phyloP scores from a whole-genome alignment of 2,329 filamentous ascomycete genomes.

The Ceratocystis papillata region DNA sequence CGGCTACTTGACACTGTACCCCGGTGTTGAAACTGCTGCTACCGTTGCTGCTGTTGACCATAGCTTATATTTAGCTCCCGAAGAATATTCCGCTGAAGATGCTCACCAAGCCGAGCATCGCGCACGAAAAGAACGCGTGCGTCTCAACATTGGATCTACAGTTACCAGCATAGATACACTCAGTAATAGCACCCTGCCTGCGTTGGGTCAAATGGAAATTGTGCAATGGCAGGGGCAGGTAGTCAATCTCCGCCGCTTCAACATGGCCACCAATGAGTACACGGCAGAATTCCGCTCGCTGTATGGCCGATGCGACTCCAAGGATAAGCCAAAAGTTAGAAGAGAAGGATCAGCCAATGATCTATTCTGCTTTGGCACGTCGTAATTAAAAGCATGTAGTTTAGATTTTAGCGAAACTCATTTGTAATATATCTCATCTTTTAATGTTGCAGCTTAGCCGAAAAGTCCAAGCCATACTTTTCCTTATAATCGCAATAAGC shows the following conservation, averaged over 20 bases:
- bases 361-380: constrained; percentile 48
- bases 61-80: constrained; percentile 61
- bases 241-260: constrained; percentile 31
- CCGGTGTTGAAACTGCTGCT: constrained; percentile 44
- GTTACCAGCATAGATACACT: constrained; percentile 41
- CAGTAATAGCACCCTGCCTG: constrained; percentile 35
- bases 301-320: constrained; percentile 54
- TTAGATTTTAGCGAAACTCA: neutral
- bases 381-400: neutral
- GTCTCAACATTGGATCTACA: constrained; percentile 37
- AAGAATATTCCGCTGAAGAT: constrained; percentile 45
- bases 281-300: constrained; percentile 47
- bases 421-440: constrained; percentile 5
- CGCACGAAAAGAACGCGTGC: constrained; percentile 28
- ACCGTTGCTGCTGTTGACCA: constrained; percentile 63
- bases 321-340: constrained; percentile 27
- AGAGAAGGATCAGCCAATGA: constrained; percentile 41
- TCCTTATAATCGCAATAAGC: neutral
- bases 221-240: constrained; percentile 52
- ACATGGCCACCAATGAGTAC: constrained; percentile 41
- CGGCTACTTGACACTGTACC: constrained; percentile 73
- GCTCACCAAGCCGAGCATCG: constrained; percentile 25
- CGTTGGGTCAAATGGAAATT: constrained; percentile 43
- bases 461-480: neutral
- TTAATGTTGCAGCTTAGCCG: neutral